phyloP scores from a whole-genome alignment of 73 alveolate species.

The Urostyla sp. region DNA sequence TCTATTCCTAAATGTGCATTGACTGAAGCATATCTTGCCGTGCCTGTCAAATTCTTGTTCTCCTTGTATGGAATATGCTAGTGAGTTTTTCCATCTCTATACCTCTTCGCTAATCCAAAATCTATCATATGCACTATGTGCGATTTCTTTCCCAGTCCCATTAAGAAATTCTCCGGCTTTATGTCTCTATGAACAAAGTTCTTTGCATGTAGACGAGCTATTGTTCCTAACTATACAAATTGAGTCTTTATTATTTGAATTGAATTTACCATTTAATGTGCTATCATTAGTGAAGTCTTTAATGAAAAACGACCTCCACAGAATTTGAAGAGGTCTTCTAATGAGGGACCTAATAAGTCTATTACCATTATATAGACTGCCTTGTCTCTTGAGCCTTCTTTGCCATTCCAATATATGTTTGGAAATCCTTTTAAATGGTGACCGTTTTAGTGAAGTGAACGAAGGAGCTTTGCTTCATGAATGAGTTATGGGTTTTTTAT shows the following conservation, averaged over 20 bases:
- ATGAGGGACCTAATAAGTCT: slow-evolving; percentile 88
- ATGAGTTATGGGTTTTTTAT: slow-evolving; percentile 61
- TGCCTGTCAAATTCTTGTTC: slow-evolving; percentile 94
- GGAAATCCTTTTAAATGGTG: slow-evolving; percentile 78
- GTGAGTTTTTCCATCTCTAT: slow-evolving; percentile 81
- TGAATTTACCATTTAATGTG: slow-evolving; percentile 75
- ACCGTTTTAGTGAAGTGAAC: slow-evolving; percentile 53
- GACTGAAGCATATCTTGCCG: slow-evolving; percentile 97
- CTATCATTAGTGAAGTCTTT: slow-evolving; percentile 83
- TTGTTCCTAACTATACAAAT: slow-evolving; percentile 26
- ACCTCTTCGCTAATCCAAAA: slow-evolving; percentile 94
- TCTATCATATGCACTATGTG: slow-evolving; percentile 90
- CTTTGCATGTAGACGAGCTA: slow-evolving; percentile 77
- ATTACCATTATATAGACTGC: slow-evolving; percentile 80
- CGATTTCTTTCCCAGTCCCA: slow-evolving; percentile 86
- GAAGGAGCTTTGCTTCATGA: slow-evolving; percentile 67
- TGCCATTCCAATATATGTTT: slow-evolving; percentile 78
- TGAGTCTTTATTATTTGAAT: too few relatives aligned
- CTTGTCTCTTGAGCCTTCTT: slow-evolving; percentile 69
- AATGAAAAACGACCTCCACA: slow-evolving; percentile 84
- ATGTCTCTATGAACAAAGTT: slow-evolving; percentile 95
- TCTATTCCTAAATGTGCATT: slow-evolving; percentile 96
- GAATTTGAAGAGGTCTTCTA: slow-evolving; percentile 89
- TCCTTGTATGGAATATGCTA: slow-evolving; percentile 94
- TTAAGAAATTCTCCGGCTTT: slow-evolving; percentile 96